Evolutionary conservation across 495 filamentous ascomycete genomes (phyloP).

Genomic region (Penicillium riverlandense): DNA sequence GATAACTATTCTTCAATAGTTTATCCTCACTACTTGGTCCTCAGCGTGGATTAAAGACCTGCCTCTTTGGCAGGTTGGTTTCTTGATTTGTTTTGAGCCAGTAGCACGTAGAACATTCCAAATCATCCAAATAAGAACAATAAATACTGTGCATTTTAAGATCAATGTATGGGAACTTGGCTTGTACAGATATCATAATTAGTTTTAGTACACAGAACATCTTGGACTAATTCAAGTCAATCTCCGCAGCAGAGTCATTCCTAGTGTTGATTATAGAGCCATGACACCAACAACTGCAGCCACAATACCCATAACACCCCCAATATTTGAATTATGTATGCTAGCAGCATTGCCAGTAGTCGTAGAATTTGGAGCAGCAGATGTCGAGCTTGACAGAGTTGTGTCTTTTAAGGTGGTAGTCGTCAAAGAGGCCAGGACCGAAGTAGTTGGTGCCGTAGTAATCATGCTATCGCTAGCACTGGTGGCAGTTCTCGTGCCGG

Average conservation of each 20-base stretch:
- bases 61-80: too few relatives aligned
- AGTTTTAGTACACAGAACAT: too few relatives aligned
- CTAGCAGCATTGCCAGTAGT: conserved; percentile 7
- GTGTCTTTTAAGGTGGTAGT: conserved; percentile 6
- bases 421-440: conserved; percentile 8
- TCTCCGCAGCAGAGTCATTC: neutral
- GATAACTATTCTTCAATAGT: too few relatives aligned
- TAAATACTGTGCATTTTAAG: too few relatives aligned
- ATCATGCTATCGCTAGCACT: conserved; percentile 4
- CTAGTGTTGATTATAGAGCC: conserved; percentile 4
- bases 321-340: conserved; percentile 1
- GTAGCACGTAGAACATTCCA: too few relatives aligned
- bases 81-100: too few relatives aligned
- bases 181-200: too few relatives aligned
- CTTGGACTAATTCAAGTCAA: neutral
- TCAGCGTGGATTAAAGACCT: too few relatives aligned
- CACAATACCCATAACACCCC: conserved; percentile 9
- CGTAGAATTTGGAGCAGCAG: conserved; percentile 4
- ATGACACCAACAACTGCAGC: conserved; percentile 26
- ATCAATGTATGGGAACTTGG: too few relatives aligned
- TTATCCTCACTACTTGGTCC: too few relatives aligned
- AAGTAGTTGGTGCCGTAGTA: conserved; percentile 11
- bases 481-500: neutral
- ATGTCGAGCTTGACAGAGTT: conserved; percentile 2
- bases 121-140: too few relatives aligned